phyloP scores from a whole-genome alignment of 176 grass and related monocot genomes.

The Oryza coarctata region DNA sequence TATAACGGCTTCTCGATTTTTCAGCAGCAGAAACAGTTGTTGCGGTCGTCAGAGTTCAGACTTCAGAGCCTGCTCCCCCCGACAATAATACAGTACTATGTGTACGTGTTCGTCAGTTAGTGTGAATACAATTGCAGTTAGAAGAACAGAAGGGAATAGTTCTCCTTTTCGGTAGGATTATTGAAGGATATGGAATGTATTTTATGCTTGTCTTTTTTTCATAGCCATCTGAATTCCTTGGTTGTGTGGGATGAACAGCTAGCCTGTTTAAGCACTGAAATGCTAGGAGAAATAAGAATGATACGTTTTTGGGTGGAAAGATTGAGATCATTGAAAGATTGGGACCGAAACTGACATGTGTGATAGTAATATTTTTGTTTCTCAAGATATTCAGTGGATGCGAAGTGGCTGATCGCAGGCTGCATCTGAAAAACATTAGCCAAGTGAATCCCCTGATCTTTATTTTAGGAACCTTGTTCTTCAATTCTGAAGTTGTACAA shows the following conservation, averaged over 20 bases:
- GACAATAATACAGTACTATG: neutral
- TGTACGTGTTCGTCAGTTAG: neutral
- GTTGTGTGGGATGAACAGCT: neutral
- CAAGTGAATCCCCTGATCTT: neutral
- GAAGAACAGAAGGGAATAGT: neutral
- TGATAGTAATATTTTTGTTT: neutral
- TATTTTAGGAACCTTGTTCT: neutral
- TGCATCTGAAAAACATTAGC: neutral
- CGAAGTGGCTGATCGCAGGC: neutral
- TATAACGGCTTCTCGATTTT: neutral
- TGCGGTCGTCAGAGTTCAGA: neutral
- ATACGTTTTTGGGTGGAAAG: neutral
- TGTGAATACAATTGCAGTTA: neutral
- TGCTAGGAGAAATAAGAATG: neutral
- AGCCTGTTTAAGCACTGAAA: neutral
- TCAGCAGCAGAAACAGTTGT: neutral
- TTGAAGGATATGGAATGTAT: neutral
- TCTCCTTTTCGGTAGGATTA: neutral
- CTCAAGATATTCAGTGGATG: neutral
- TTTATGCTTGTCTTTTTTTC: neutral
- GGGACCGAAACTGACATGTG: neutral
- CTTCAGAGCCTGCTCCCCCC: neutral
- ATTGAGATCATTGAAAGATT: neutral
- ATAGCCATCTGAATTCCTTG: neutral
- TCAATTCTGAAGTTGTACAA: neutral